Evolutionary conservation across 2,329 filamentous ascomycete species (phyloP).

Genomic region (Phaeosphaeriaceae sp.): DNA sequence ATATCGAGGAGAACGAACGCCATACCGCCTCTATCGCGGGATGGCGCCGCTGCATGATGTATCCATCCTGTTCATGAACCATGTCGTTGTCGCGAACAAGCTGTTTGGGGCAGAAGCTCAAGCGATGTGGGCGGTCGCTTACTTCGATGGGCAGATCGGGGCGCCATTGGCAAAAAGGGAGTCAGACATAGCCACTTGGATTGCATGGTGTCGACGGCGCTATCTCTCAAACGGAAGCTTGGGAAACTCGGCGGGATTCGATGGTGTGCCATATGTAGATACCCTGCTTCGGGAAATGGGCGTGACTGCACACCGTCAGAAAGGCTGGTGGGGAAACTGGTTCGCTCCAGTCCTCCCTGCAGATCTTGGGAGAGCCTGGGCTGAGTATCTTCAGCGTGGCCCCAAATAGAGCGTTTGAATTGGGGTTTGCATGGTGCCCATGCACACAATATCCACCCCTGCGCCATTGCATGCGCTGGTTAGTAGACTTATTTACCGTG

Average conservation of each 20-base stretch:
- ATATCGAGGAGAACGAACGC: slow-evolving; percentile 8
- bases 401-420: too few species aligned
- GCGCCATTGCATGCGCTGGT: too few species aligned
- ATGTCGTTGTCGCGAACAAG: slow-evolving; percentile 14
- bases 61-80: slow-evolving; percentile 25
- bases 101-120: slow-evolving; percentile 20
- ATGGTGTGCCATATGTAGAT: slow-evolving; percentile 5
- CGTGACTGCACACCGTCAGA: slow-evolving; percentile 5
- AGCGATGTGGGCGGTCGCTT: slow-evolving; percentile 24
- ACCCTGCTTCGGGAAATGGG: slow-evolving; percentile 4
- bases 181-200: slow-evolving; percentile 8
- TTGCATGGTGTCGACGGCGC: slow-evolving; percentile 3
- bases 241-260: slow-evolving; percentile 10
- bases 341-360: slow-evolving; percentile 8
- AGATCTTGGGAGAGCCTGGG: slow-evolving; percentile 11
- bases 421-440: too few species aligned
- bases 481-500: too few species aligned
- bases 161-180: slow-evolving; percentile 11
- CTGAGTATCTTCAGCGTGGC: slow-evolving; percentile 13
- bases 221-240: slow-evolving; percentile 59
- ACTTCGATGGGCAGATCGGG: slow-evolving; percentile 10
- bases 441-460: too few species aligned
- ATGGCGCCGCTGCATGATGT: slow-evolving; percentile 19
- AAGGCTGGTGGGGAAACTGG: slow-evolving; percentile 8
- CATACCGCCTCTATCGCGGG: slow-evolving; percentile 22